phyloP scores from a whole-genome alignment of 2,329 filamentous ascomycete genomes.

The Ophiostoma populinum region DNA sequence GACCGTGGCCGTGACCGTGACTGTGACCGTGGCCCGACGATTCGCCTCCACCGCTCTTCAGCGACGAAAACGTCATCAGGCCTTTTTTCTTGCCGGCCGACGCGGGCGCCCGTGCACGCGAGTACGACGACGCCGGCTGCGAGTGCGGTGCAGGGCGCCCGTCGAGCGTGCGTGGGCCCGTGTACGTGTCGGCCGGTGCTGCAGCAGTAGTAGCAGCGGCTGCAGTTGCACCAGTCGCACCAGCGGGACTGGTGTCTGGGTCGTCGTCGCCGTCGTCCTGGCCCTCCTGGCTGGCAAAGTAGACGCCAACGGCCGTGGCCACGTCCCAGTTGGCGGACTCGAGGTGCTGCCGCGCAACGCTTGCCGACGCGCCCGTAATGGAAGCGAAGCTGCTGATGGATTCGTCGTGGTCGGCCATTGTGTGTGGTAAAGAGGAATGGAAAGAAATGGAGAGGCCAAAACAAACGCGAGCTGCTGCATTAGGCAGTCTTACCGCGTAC shows the following conservation, averaged over 20 bases:
- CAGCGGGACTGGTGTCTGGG: no score
- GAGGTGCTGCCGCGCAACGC: conserved; percentile 43
- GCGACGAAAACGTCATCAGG: conserved; percentile 41
- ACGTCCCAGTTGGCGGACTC: conserved; percentile 49
- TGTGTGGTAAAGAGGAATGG: not conserved
- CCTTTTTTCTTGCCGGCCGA: conserved; percentile 37
- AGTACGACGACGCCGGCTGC: conserved; percentile 17
- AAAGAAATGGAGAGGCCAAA: no score
- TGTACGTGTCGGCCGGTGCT: conserved; percentile 28
- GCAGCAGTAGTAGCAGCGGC: conserved; percentile 20
- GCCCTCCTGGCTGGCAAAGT: conserved; percentile 38
- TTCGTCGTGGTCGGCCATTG: conserved; percentile 11
- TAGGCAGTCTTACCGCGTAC: no score
- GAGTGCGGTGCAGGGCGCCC: conserved; percentile 37
- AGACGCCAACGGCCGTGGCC: conserved; percentile 41
- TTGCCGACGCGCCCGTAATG: conserved; percentile 8
- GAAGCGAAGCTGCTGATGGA: conserved; percentile 10
- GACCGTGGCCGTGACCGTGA: conserved; percentile 37
- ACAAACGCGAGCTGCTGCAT: no score
- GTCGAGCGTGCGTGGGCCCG: conserved; percentile 44
- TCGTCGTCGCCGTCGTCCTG: conserved; percentile 32
- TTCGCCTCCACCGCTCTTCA: conserved; percentile 28
- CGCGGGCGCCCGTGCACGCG: conserved; percentile 15
- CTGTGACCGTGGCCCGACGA: conserved; percentile 37
- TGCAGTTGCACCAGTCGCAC: no score